Conservation (phyloP, 1,284 basidiomycete species). For the Apiotrichum veenhuisii region DNA sequence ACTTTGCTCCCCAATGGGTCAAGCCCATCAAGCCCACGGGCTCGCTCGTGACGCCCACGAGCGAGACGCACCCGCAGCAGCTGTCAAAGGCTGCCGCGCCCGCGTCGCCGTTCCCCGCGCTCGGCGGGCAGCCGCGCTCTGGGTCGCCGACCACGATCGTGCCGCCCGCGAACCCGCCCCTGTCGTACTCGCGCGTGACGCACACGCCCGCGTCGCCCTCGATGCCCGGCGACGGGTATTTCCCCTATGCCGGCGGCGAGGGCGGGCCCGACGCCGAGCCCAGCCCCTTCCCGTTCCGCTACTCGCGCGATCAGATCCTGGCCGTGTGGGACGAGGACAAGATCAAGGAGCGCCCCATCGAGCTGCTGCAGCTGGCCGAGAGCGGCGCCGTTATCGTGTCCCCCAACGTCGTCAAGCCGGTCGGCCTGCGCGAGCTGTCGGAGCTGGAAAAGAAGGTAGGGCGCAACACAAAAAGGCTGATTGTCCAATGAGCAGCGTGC, state of each 20-base stretch:
- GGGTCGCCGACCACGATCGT: constrained; percentile 29
- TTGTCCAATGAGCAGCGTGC: not conserved
- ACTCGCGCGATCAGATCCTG: constrained; percentile 78
- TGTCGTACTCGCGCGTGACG: constrained; percentile 61
- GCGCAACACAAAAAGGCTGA: constrained; percentile 6
- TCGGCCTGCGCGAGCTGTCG: constrained; percentile 68
- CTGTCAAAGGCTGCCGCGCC: constrained; percentile 9
- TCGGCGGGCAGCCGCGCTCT: constrained; percentile 30
- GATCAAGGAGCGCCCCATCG: constrained; percentile 71
- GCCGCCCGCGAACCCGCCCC: constrained; percentile 46
- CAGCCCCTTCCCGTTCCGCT: constrained; percentile 66
- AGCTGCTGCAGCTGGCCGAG: constrained; percentile 60
- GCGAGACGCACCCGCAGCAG: constrained; percentile 19
- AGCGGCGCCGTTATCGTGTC: constrained; percentile 79
- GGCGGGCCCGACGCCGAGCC: constrained; percentile 9
- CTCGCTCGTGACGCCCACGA: constrained; percentile 26
- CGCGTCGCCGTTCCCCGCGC: constrained; percentile 40
- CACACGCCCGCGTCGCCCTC: constrained; percentile 52
- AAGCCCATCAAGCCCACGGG: constrained; percentile 48
- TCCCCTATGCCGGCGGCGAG: constrained; percentile 54
- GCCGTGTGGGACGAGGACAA: constrained; percentile 73
- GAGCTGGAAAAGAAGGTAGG: constrained; percentile 85
- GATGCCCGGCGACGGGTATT: constrained; percentile 51
- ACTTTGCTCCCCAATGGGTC: constrained; percentile 49
- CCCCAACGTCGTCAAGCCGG: constrained; percentile 67